Evolutionary conservation across 331 rosid species (phyloP), one percentile per base, ranked within the genome.

Genomic region (Acacia concinna): DNA sequence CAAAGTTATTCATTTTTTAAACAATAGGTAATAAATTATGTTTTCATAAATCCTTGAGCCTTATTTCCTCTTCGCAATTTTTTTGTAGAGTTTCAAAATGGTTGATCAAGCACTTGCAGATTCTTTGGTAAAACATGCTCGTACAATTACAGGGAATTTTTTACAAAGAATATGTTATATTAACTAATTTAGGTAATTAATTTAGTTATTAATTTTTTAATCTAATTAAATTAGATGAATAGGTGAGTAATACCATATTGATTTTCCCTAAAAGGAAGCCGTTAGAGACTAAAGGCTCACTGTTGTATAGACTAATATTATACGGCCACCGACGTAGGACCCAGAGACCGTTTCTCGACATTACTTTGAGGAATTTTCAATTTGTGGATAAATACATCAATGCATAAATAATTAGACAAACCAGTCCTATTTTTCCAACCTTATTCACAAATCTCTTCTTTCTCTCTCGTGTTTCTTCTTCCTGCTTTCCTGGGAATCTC

Each of bases 361-460:
- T 27, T 9, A 1, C 18, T 57, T 25, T 23, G 17, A 25, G 64
- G 25, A 23, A 12, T 65, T 66, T 35, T 66, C 41, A 35, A 20
- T 35, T 35, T n/a, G 17, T 35, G 8, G 18, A 20, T 35, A 66
- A 34, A 63, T 32, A 2, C 5, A 64, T 34, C 11, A 17, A 64
- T 37, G 0, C 2, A 40, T 68, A 67, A 21, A 68, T 40, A 68
- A 40, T 38, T 62, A 74, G 40, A 71, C 4, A 18, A 34, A n/a
- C 20, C 49, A 63, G 13, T 72, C 40, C 20, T 54, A 51, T 32
- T 70, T 51, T 25, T 44, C 20, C 76, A 56, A 71, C 49, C 51
- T 14, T 54, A 46, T 60, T 46, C 9, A 17, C 60, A 79, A 62
- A 21, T 49, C 38, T 71, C 76, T 38, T 62, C 35, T 78, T 38